Evolutionary conservation across 2,329 filamentous ascomycete species (phyloP).

Genomic region (Emergomyces orientalis): DNA sequence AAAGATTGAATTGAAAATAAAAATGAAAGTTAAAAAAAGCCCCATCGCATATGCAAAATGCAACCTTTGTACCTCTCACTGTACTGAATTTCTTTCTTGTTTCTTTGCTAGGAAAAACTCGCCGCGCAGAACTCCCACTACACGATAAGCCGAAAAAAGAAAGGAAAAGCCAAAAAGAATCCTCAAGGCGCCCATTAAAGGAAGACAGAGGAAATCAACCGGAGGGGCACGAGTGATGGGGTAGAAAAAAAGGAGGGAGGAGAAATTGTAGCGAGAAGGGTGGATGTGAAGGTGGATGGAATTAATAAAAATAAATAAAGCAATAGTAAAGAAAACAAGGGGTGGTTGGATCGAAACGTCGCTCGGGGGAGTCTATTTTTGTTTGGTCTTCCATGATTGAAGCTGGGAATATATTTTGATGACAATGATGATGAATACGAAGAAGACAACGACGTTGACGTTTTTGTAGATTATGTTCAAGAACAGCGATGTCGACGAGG

Average conservation of each 20-base stretch:
- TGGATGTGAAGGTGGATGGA: not conserved
- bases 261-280: not conserved
- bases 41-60: not conserved
- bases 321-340: not conserved
- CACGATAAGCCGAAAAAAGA: not conserved
- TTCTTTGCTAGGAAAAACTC: not conserved
- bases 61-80: not conserved
- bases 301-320: not conserved
- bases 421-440: not conserved
- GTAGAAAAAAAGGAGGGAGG: not conserved
- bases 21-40: not conserved
- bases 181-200: not conserved
- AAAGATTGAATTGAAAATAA: not conserved
- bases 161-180: conserved; percentile 2
- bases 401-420: not conserved
- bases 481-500: not conserved
- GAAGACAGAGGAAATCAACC: not conserved
- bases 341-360: not conserved
- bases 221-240: not conserved
- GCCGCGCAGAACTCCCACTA: not conserved
- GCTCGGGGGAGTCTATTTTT: not conserved
- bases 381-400: not conserved
- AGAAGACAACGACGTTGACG: not conserved
- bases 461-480: not conserved
- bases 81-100: not conserved